Conservation (phyloP, 2,329 filamentous ascomycete species). For the Apiospora marii region DNA sequence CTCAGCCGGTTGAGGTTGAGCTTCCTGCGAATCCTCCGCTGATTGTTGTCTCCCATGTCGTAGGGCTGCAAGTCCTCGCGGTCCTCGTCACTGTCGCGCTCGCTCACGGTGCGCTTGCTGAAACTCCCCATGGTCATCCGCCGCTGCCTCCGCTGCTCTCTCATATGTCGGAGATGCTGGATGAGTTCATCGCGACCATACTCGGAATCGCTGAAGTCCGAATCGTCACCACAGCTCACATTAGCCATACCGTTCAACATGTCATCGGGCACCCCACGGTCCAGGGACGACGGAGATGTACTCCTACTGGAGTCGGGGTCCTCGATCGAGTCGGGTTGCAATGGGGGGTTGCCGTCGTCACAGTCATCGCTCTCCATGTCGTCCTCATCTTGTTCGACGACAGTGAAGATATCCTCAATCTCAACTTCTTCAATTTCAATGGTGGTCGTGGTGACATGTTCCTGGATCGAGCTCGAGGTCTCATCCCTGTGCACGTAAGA, state of each 20-base stretch:
- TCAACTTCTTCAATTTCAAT: slow-evolving; percentile 31
- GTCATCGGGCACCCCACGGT: not conserved
- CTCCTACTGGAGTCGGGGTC: slow-evolving; percentile 20
- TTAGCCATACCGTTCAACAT: not conserved
- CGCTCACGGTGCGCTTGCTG: slow-evolving; percentile 46
- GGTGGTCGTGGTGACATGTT: slow-evolving; percentile 32
- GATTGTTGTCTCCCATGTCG: slow-evolving; percentile 34
- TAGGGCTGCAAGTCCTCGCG: slow-evolving; percentile 42
- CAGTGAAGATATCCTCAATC: slow-evolving; percentile 26
- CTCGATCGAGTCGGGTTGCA: slow-evolving; percentile 2
- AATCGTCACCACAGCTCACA: slow-evolving; percentile 21
- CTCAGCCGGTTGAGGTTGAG: slow-evolving; percentile 38
- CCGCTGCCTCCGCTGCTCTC: slow-evolving; percentile 37
- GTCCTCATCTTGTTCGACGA: slow-evolving; percentile 7
- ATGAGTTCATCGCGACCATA: slow-evolving; percentile 31
- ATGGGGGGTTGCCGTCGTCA: not conserved
- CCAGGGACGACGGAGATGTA: not conserved
- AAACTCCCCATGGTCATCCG: slow-evolving; percentile 41
- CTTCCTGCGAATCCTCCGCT: slow-evolving; percentile 42
- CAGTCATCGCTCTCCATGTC: slow-evolving; percentile 21
- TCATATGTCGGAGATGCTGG: slow-evolving; percentile 33
- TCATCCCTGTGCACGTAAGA: slow-evolving; percentile 32
- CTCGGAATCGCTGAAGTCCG: slow-evolving; percentile 36
- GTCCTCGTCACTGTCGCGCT: slow-evolving; percentile 45
- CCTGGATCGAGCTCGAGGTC: slow-evolving; percentile 29